A percentile compares a stretch with the other conserved stretches of the same genome.
Evolutionary conservation across 805 yeast genomes (phyloP).

Genomic region (Kodamaea kaohsiungensis): DNA sequence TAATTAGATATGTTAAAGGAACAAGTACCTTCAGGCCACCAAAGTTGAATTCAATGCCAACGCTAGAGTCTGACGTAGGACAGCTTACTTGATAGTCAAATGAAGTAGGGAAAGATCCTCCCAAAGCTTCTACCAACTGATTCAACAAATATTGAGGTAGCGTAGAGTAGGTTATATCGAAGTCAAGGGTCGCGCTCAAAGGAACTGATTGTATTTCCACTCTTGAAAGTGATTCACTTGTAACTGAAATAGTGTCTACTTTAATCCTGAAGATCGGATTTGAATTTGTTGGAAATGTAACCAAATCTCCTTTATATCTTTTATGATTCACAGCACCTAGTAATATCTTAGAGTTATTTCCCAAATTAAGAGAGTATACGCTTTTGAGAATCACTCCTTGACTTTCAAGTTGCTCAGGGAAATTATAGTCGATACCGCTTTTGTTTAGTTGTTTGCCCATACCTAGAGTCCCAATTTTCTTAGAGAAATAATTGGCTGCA

Average conservation of each 20-base stretch:
- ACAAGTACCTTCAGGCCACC: slow-evolving; percentile 2
- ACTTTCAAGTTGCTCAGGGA: slow-evolving; percentile 36
- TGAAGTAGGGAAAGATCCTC: no score
- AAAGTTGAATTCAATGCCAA: slow-evolving; percentile 4
- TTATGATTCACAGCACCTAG: slow-evolving; percentile 74
- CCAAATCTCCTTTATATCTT: slow-evolving; percentile 53
- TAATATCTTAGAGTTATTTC: slow-evolving; percentile 31
- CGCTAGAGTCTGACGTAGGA: not conserved
- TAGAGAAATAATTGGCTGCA: not conserved
- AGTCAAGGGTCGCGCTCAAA: not conserved
- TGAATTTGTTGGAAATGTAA: no score
- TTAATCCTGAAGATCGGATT: slow-evolving; percentile 22
- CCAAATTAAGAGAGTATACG: slow-evolving; percentile 15
- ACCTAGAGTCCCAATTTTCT: not conserved
- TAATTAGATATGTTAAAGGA: slow-evolving; percentile 3
- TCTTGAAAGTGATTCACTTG: not conserved
- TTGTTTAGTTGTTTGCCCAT: not conserved
- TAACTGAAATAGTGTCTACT: slow-evolving; percentile 22
- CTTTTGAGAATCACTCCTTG: slow-evolving; percentile 9
- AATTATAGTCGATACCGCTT: slow-evolving; percentile 25
- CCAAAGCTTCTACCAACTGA: not conserved
- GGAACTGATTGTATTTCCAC: not conserved
- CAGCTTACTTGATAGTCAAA: not conserved
- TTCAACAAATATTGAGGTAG: not conserved
- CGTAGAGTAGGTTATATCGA: not conserved